Conservation (phyloP, 192 early-diverging fungal genomes). For the Coemansia sp. region DNA sequence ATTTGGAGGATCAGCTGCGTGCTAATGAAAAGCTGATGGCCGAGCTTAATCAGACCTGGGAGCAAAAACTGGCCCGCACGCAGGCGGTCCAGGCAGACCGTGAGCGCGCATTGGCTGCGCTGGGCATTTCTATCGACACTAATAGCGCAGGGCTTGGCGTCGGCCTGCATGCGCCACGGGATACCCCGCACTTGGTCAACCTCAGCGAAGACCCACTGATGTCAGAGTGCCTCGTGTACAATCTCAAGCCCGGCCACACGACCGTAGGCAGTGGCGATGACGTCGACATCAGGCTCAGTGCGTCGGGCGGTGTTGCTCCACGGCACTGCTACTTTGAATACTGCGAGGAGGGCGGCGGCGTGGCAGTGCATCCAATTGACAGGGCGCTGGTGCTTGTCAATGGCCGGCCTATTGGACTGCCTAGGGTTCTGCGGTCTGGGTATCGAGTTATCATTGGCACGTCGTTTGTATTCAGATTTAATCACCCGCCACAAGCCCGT, state of each 20-base stretch:
- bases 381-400: conserved; percentile 76
- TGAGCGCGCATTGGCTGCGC: conserved; percentile 74
- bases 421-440: conserved; percentile 66
- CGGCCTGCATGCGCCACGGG: conserved; percentile 77
- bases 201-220: conserved; percentile 88
- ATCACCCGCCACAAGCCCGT: conserved; percentile 79
- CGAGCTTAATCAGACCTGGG: conserved; percentile 84
- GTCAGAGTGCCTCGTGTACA: conserved; percentile 91
- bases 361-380: conserved; percentile 64
- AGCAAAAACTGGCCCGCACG: conserved; percentile 75
- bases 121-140: conserved; percentile 77
- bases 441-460: conserved; percentile 81
- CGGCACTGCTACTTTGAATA: conserved; percentile 81
- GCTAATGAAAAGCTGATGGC: conserved; percentile 86
- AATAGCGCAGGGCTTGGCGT: conserved; percentile 58
- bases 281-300: conserved; percentile 59
- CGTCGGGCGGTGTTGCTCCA: conserved; percentile 64
- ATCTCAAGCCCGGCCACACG: conserved; percentile 74
- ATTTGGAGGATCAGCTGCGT: conserved; percentile 76
- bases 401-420: conserved; percentile 65
- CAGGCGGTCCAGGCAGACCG: conserved; percentile 73
- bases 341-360: conserved; percentile 43
- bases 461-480: conserved; percentile 84
- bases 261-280: conserved; percentile 61
- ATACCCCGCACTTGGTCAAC: conserved; percentile 85